Evolutionary conservation across 2,329 filamentous ascomycete species (phyloP).

Genomic region (Pestalotiopsis sp.): DNA sequence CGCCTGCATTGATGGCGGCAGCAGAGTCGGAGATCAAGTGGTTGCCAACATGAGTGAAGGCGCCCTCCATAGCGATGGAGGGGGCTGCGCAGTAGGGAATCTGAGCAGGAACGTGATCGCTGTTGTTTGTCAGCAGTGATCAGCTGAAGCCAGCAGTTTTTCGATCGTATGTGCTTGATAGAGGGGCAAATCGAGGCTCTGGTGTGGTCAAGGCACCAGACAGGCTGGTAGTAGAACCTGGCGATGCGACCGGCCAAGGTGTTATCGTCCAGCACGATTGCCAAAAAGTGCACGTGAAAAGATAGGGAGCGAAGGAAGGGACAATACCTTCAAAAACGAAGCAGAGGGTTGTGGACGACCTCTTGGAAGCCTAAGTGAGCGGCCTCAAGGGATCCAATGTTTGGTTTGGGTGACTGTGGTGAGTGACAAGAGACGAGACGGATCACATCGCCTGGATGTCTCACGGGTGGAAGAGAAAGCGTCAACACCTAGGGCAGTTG

Average conservation of each 20-base stretch:
- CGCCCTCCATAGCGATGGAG: constrained; percentile 71
- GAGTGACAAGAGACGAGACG: background rate
- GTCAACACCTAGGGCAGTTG: background rate
- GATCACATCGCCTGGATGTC: constrained; percentile 3
- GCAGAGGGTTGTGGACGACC: background rate
- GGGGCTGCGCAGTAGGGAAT: constrained; percentile 21
- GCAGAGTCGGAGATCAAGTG: constrained; percentile 83
- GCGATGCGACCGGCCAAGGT: background rate
- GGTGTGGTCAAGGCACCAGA: background rate
- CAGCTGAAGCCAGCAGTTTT: background rate
- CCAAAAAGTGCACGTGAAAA: background rate
- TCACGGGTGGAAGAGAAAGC: background rate
- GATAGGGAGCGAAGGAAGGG: background rate
- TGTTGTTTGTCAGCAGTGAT: background rate
- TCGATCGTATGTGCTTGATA: background rate
- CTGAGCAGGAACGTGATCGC: constrained; percentile 13
- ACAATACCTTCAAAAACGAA: background rate
- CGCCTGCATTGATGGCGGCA: constrained; percentile 83
- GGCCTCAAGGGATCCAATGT: constrained; percentile 2
- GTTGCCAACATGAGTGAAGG: constrained; percentile 87
- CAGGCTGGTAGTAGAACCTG: background rate
- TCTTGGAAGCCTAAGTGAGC: background rate
- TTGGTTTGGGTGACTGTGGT: constrained; percentile 5
- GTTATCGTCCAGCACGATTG: background rate
- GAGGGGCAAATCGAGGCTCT: background rate